Evolutionary conservation across 2,329 filamentous ascomycete species (phyloP).

Genomic region (Tolypocladium pustulatum): DNA sequence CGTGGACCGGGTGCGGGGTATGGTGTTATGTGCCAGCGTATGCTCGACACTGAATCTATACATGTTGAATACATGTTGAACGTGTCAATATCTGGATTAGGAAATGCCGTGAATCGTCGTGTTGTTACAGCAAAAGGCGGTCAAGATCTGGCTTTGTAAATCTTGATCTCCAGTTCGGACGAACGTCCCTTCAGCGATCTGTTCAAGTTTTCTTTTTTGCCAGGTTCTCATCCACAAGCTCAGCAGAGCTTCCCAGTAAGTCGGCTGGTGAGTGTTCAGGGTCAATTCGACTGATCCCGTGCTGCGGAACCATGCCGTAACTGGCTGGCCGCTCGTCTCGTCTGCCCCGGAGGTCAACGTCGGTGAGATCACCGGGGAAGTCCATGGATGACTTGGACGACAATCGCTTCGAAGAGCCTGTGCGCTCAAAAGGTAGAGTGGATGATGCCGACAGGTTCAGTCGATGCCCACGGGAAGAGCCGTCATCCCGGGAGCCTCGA

Average conservation of each 20-base stretch:
- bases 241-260: constrained; percentile 42
- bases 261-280: constrained; percentile 32
- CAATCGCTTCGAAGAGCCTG: constrained; percentile 38
- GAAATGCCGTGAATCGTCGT: neutral
- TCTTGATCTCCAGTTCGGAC: neutral
- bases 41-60: neutral
- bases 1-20: neutral
- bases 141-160: neutral
- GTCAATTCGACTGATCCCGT: constrained; percentile 45
- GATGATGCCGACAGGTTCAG: constrained; percentile 10
- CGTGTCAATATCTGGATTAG: neutral
- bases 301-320: constrained; percentile 47
- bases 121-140: neutral
- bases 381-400: constrained; percentile 41
- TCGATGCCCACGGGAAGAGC: constrained; percentile 1
- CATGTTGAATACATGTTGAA: neutral
- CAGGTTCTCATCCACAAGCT: constrained; percentile 36
- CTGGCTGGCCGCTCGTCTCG: constrained; percentile 40
- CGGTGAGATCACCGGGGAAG: constrained; percentile 33
- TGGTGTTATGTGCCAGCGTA: neutral
- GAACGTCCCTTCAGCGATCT: neutral
- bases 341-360: constrained; percentile 25
- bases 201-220: neutral
- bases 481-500: constrained; percentile 5
- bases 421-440: constrained; percentile 46